A percentile compares a stretch with the other conserved stretches of the same genome.
phyloP scores from a whole-genome alignment of 305 asterid species.

The Solanum hybrid region DNA sequence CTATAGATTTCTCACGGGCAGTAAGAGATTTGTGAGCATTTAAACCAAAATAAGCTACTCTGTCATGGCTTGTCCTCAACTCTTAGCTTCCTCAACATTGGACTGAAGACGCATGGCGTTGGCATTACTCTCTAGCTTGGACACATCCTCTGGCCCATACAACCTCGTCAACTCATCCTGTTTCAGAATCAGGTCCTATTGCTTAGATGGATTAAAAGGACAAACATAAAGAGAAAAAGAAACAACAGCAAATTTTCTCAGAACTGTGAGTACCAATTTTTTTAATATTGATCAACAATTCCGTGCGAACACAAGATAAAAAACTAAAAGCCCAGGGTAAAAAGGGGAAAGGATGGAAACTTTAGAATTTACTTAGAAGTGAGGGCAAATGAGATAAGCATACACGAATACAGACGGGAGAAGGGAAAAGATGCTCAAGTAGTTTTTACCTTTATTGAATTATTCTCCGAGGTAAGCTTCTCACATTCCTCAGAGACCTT shows the following conservation, averaged over 20 bases:
- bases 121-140: conserved; percentile 43
- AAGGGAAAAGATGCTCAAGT: neutral
- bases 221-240: neutral
- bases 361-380: neutral
- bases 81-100: conserved; percentile 42
- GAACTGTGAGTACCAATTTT: neutral
- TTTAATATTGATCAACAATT: neutral
- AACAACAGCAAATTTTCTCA: neutral
- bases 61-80: conserved; percentile 13
- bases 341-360: neutral
- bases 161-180: conserved; percentile 71
- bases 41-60: conserved; percentile 1
- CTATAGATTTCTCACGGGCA: neutral
- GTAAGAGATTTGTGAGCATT: neutral
- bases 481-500: conserved; percentile 85
- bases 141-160: conserved; percentile 56
- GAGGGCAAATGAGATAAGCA: neutral
- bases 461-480: conserved; percentile 73
- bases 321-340: neutral
- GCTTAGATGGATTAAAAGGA: neutral
- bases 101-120: conserved; percentile 26
- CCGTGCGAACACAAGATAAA: neutral
- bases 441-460: conserved; percentile 53
- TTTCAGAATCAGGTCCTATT: conserved; percentile 1
- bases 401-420: neutral